Evolutionary conservation across 495 filamentous ascomycete species (phyloP).

Genomic region (Evernia prunastri): DNA sequence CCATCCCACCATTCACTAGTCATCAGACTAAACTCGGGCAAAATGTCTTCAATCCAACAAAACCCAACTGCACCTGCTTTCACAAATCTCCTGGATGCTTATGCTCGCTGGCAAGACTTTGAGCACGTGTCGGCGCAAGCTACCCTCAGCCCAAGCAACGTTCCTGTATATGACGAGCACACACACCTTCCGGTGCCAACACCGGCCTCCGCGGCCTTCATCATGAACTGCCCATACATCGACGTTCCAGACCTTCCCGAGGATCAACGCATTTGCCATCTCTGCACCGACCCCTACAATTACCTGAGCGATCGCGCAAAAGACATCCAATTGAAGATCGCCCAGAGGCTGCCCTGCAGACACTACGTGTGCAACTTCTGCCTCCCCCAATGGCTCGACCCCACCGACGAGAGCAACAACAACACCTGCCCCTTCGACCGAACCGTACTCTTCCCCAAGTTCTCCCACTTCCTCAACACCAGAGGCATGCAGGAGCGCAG

Average conservation of each 20-base stretch:
- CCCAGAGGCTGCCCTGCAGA: not conserved
- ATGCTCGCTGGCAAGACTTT: not conserved
- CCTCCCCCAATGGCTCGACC: not conserved
- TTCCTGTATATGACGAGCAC: not conserved
- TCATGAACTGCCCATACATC: not conserved
- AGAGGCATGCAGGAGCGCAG: not conserved
- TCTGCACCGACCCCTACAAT: not conserved
- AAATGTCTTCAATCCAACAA: not conserved
- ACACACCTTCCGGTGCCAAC: not conserved
- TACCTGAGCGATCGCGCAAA: not conserved
- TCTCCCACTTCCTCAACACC: not conserved
- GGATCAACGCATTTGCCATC: not conserved
- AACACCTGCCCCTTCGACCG: slow-evolving; percentile 2
- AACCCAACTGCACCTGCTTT: not conserved
- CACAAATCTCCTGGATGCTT: not conserved
- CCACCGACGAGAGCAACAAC: not conserved
- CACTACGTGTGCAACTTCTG: not conserved
- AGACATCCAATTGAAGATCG: not conserved
- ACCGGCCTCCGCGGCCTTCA: not conserved
- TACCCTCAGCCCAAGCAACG: not conserved
- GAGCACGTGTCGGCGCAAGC: not conserved
- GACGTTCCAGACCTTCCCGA: not conserved
- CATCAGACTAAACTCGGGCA: not conserved
- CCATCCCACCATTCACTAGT: not conserved
- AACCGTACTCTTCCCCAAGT: not conserved